A percentile compares a stretch with the other conserved stretches of the same genome.
These are phyloP conservation scores for Suillus americanus DNA, from an alignment of 768 basidiomycete species.

Conservation along the genomic window DNA sequence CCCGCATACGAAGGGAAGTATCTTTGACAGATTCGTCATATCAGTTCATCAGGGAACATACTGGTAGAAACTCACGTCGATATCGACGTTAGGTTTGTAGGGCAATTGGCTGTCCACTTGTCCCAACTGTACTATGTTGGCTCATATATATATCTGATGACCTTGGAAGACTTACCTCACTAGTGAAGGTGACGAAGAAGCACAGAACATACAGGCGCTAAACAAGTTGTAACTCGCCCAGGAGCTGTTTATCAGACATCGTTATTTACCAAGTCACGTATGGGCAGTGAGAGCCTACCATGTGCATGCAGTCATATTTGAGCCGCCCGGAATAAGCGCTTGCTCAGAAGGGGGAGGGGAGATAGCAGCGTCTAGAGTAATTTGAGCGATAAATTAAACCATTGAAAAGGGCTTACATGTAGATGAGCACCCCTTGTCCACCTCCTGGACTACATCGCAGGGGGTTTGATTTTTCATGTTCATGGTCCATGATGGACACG, in stretches of 20 bases:
- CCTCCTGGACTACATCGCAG: slow-evolving; percentile 17
- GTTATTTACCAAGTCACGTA: neutral
- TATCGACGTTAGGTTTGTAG: slow-evolving; percentile 13
- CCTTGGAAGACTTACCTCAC: slow-evolving; percentile 13
- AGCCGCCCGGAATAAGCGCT: slow-evolving; percentile 18
- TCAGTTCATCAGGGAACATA: neutral
- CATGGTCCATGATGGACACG: slow-evolving; percentile 13
- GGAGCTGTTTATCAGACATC: slow-evolving; percentile 14
- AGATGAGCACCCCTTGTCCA: slow-evolving; percentile 20
- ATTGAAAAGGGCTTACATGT: slow-evolving; percentile 15
- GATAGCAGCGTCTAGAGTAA: neutral
- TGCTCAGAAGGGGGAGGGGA: neutral
- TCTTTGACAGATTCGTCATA: slow-evolving; percentile 8
- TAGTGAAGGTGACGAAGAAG: slow-evolving; percentile 11
- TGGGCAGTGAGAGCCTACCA: slow-evolving; percentile 16
- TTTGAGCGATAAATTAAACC: neutral
- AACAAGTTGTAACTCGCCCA: slow-evolving; percentile 32
- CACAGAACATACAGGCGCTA: slow-evolving; percentile 26
- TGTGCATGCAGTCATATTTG: slow-evolving; percentile 20
- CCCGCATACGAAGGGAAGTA: slow-evolving; percentile 21
- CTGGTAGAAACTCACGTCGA: slow-evolving; percentile 15
- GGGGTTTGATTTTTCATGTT: slow-evolving; percentile 16
- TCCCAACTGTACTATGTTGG: slow-evolving; percentile 20
- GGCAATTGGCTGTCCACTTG: slow-evolving; percentile 19
- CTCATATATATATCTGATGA: neutral